phyloP scores from a whole-genome alignment of 306 rosid genomes.

The Myrica gale region DNA sequence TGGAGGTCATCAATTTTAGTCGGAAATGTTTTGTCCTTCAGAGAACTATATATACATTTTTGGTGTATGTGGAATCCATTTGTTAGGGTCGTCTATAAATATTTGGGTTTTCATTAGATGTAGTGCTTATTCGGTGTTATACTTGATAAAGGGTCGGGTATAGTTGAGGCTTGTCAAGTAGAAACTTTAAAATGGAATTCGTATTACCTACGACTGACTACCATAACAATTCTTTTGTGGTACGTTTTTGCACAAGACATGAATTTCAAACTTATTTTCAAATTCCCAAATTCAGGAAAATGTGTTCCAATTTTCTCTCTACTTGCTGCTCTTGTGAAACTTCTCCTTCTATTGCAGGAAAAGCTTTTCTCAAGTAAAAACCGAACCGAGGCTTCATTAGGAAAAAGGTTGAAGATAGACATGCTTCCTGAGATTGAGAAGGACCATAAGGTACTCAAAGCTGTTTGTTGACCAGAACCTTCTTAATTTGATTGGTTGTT shows the following conservation, averaged over 20 bases:
- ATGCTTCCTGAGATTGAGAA: slow-evolving; percentile 98
- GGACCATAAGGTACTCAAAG: slow-evolving; percentile 77
- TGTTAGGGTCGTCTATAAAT: neutral
- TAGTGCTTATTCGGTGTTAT: neutral
- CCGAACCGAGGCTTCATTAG: slow-evolving; percentile 82
- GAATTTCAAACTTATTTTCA: neutral
- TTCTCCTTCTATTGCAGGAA: slow-evolving; percentile 55
- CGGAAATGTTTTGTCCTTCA: neutral
- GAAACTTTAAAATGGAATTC: neutral
- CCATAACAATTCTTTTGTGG: neutral
- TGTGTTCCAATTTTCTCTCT: neutral
- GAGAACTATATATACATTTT: neutral
- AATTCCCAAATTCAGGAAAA: neutral
- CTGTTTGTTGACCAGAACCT: slow-evolving; percentile 9
- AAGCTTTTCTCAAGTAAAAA: slow-evolving; percentile 90
- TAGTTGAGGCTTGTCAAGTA: neutral
- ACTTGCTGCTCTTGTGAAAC: slow-evolving; percentile 32
- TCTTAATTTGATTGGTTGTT: neutral
- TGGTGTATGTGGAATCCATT: neutral
- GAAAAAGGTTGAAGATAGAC: slow-evolving; percentile 88
- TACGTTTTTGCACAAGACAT: too few relatives aligned
- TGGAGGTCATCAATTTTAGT: neutral
- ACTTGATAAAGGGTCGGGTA: neutral
- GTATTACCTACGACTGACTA: neutral
- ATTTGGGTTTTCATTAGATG: neutral